phyloP scores from a whole-genome alignment of 208 protist species.

The Wallacemonas sp. region DNA sequence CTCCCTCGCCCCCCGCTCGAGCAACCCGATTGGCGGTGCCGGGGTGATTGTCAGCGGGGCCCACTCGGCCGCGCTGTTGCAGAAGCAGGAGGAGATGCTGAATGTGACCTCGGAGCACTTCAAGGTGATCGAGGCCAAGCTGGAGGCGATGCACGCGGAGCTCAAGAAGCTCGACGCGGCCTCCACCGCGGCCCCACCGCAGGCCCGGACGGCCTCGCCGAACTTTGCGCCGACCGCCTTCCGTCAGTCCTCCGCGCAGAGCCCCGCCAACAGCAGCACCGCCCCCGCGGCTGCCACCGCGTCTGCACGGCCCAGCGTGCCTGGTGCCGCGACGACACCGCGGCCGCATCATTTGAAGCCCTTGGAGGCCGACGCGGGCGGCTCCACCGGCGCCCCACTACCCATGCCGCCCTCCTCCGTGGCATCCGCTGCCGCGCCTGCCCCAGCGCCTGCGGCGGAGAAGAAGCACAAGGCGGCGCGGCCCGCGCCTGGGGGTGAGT shows the following conservation, averaged over 20 bases:
- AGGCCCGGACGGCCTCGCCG: not conserved
- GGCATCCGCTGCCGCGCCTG: not conserved
- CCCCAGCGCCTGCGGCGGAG: slow-evolving; percentile 6
- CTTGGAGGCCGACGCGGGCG: not conserved
- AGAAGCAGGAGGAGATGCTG: slow-evolving; percentile 27
- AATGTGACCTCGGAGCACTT: slow-evolving; percentile 43
- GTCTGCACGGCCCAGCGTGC: not conserved
- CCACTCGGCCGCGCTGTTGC: slow-evolving; percentile 15
- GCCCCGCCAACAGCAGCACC: not conserved
- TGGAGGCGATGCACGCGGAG: slow-evolving; percentile 58
- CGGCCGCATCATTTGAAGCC: slow-evolving; percentile 10
- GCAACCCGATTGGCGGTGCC: slow-evolving; percentile 16
- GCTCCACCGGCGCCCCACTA: not conserved
- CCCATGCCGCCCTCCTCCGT: not conserved
- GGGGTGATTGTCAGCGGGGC: slow-evolving; percentile 16
- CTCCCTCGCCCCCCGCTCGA: slow-evolving; percentile 12
- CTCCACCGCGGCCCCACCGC: not conserved
- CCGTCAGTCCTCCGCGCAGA: not conserved
- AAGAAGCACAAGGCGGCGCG: slow-evolving; percentile 13
- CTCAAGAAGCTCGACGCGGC: slow-evolving; percentile 29
- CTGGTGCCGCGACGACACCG: not conserved
- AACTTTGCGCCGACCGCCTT: not conserved
- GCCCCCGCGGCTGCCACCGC: not conserved
- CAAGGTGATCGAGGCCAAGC: slow-evolving; percentile 46
- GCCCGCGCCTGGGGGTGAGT: slow-evolving; percentile 18